Evolutionary conservation across 805 yeast species (phyloP), one percentile per base, ranked within the genome.

Genomic region (Lipomyces sp.): DNA sequence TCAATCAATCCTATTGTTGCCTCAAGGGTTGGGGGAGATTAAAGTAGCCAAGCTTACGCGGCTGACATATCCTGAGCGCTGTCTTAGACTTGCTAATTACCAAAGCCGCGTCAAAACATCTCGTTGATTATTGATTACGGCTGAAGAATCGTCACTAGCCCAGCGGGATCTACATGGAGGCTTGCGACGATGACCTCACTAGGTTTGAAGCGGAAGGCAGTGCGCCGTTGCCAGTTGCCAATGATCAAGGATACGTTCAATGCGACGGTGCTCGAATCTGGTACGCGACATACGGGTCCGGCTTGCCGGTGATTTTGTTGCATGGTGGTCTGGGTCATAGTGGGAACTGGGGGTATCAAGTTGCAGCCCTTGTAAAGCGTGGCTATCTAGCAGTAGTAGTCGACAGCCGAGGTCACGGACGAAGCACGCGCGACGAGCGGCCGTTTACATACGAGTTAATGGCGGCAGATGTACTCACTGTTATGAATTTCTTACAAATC

Each of bases 361-460:
- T 18, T 32, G 34, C 54, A 4, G 54, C 33, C n/a, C 32, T 51
- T 3, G 11, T 29, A 10, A 51, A 32, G 54, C 11, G 33, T 51
- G 54, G 54, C 54, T 51, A 51, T 51, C 54, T 10, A 24, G 54
- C 54, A n/a, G 15, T 51, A 11, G 34, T 51, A 34, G 29, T 51
- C 54, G 54, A 51, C 15, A 51, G 54, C 54, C 54, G 54, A 10
- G 54, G 54, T 51, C 54, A 51, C 11, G 54, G 54, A 29, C n/a
- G 54, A 51, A 51, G 54, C n/a, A 51, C 30, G 30, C 54, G 54
- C 13, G 54, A 51, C 29, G 54, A 10, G n/a, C 30, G 54, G 11
- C 30, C 30, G 11, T 51, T 29, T 51, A 51, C n/a, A 10, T 51
- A 51, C 54, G 54, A 51, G 54, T 24, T 51, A 34, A 51, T 51